phyloP scores from a whole-genome alignment of 78 protist species.

The Speleostelium caveatum region DNA sequence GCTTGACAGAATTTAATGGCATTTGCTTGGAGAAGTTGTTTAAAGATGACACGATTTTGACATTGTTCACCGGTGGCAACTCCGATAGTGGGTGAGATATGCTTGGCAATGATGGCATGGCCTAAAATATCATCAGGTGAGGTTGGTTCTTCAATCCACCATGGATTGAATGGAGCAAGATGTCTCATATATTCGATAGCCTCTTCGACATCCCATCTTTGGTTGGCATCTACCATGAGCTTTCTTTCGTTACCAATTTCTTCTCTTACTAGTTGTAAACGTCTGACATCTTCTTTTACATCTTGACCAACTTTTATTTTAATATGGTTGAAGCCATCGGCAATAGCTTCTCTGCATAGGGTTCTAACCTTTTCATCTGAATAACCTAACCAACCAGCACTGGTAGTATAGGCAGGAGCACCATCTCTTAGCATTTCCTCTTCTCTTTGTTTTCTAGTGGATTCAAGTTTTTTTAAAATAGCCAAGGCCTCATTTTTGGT shows the following conservation, averaged over 20 bases:
- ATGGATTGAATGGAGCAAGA: conserved; percentile 1
- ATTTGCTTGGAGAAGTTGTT: conserved; percentile 61
- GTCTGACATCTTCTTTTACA: conserved; percentile 31
- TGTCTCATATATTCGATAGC: conserved; percentile 61
- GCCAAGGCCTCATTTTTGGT: conserved; percentile 58
- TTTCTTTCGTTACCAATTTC: conserved; percentile 29
- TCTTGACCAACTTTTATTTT: conserved; percentile 79
- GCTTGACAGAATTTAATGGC: conserved; percentile 41
- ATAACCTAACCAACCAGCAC: conserved; percentile 76
- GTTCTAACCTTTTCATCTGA: conserved; percentile 45
- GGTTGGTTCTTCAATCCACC: conserved; percentile 83
- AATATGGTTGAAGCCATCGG: conserved; percentile 65
- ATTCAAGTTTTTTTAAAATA: neutral
- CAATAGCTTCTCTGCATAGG: conserved; percentile 40
- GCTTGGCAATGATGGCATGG: conserved; percentile 47
- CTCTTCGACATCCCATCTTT: conserved; percentile 55
- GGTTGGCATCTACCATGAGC: conserved; percentile 77
- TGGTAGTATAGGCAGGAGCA: conserved; percentile 66
- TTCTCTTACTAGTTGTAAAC: conserved; percentile 21
- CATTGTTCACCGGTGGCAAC: conserved; percentile 78
- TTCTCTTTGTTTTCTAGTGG: neutral
- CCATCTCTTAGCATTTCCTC: conserved; percentile 13
- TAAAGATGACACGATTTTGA: conserved; percentile 56
- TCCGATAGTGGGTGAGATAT: neutral
- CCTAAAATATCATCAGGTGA: conserved; percentile 77